Evolutionary conservation across 148 eudicot genomes (phyloP).

Genomic region (Dianthus caryophyllus): DNA sequence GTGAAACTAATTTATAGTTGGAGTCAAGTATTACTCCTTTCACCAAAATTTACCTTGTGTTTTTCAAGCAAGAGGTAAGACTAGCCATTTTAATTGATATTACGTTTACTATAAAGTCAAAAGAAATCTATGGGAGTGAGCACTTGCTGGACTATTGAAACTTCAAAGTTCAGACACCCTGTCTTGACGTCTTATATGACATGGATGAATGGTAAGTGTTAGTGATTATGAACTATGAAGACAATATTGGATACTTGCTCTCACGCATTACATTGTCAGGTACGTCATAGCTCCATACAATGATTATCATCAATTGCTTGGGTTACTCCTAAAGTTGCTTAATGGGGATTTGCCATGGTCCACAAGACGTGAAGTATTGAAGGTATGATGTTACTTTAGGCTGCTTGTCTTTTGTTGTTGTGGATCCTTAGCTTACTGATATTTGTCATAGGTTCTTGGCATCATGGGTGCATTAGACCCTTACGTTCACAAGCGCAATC

Average conservation of each 20-base stretch:
- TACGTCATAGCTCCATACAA: conserved; percentile 90
- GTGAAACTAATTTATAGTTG: too few relatives aligned
- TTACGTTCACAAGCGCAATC: conserved; percentile 88
- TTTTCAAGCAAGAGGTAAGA: too few relatives aligned
- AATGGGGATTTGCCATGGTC: conserved; percentile 97
- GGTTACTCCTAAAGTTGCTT: conserved; percentile 80
- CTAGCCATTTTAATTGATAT: too few relatives aligned
- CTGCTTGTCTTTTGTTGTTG: not conserved
- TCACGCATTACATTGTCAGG: conserved; percentile 34
- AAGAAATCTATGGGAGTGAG: too few relatives aligned
- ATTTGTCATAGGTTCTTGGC: conserved; percentile 65
- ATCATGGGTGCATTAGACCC: conserved; percentile 99
- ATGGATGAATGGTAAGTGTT: not conserved
- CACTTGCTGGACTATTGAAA: too few relatives aligned
- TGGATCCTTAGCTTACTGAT: not conserved
- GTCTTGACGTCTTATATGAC: too few relatives aligned
- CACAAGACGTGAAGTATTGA: conserved; percentile 89
- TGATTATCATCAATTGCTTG: conserved; percentile 79
- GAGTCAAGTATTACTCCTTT: too few relatives aligned
- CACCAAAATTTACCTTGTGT: too few relatives aligned
- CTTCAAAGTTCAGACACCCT: too few relatives aligned
- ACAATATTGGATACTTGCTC: conserved; percentile 2
- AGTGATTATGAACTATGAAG: not conserved
- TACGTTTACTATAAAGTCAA: too few relatives aligned
- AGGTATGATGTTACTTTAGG: conserved; percentile 40